phyloP scores from a whole-genome alignment of 768 basidiomycete species.

The Mycena amicta region DNA sequence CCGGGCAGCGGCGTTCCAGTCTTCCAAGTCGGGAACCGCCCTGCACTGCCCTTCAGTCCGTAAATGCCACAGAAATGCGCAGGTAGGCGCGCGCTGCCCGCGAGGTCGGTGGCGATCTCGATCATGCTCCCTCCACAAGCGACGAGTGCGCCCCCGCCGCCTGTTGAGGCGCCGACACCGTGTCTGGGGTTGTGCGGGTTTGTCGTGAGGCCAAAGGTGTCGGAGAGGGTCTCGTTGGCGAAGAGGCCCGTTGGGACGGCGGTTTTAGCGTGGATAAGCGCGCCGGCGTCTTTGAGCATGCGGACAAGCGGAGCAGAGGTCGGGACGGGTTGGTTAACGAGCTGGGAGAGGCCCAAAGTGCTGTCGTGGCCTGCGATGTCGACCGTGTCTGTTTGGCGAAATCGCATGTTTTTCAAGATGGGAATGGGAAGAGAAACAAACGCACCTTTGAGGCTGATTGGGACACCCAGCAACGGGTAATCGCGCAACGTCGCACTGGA shows the following conservation, averaged over 20 bases:
- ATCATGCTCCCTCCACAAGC: constrained; percentile 67
- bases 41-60: constrained; percentile 60
- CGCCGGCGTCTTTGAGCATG: constrained; percentile 62
- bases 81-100: constrained; percentile 72
- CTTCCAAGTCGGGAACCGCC: constrained; percentile 59
- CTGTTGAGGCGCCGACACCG: constrained; percentile 66
- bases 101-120: constrained; percentile 75
- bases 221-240: constrained; percentile 58
- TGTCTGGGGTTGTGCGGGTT: constrained; percentile 62
- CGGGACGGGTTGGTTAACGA: constrained; percentile 45
- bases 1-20: constrained; percentile 50
- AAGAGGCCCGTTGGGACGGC: constrained; percentile 61
- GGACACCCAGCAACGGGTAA: constrained; percentile 59
- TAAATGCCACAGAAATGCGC: constrained; percentile 75
- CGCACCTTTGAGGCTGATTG: constrained; percentile 61
- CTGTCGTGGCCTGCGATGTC: constrained; percentile 58
- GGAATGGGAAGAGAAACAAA: too few relatives aligned
- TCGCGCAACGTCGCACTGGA: constrained; percentile 14
- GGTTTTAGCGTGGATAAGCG: constrained; percentile 70
- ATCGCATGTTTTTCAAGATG: too few relatives aligned
- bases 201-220: constrained; percentile 59
- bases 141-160: constrained; percentile 69
- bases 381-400: constrained; percentile 36
- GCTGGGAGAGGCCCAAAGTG: constrained; percentile 60
- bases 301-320: constrained; percentile 53